phyloP scores from a whole-genome alignment of 139 green algal genomes.

The Chlorella sp. region DNA sequence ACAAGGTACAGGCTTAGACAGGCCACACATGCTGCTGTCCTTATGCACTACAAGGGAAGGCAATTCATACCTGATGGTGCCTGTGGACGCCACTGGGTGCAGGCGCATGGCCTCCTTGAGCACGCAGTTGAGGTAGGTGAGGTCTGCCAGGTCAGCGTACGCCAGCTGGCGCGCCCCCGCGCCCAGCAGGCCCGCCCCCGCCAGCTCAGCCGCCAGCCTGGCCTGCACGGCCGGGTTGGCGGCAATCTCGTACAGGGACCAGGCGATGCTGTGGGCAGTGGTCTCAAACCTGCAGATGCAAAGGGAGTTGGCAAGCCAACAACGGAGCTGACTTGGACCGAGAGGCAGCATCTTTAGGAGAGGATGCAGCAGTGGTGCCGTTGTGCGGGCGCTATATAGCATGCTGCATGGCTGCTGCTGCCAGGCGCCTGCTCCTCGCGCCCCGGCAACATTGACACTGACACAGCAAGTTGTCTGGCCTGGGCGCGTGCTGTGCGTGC shows the following conservation, averaged over 20 bases:
- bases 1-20: no score
- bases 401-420: not conserved
- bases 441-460: no score
- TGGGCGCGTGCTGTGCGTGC: no score
- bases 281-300: slow-evolving; percentile 26
- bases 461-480: no score
- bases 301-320: no score
- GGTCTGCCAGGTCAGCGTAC: not conserved
- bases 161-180: not conserved
- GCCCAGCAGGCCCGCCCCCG: slow-evolving; percentile 5
- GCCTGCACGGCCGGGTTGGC: not conserved
- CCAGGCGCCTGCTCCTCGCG: no score
- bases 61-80: not conserved
- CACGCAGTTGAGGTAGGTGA: slow-evolving; percentile 24
- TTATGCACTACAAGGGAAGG: not conserved
- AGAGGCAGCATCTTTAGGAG: not conserved
- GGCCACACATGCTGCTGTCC: no score
- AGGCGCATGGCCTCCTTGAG: slow-evolving; percentile 28
- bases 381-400: not conserved
- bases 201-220: slow-evolving; percentile 8
- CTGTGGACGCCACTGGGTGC: slow-evolving; percentile 11
- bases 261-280: slow-evolving; percentile 15
- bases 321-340: no score
- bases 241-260: slow-evolving; percentile 20
- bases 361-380: not conserved